Evolutionary conservation across 495 filamentous ascomycete genomes (phyloP), one percentile per base, ranked within the genome.

Genomic region (Penicillium robsamsonii): DNA sequence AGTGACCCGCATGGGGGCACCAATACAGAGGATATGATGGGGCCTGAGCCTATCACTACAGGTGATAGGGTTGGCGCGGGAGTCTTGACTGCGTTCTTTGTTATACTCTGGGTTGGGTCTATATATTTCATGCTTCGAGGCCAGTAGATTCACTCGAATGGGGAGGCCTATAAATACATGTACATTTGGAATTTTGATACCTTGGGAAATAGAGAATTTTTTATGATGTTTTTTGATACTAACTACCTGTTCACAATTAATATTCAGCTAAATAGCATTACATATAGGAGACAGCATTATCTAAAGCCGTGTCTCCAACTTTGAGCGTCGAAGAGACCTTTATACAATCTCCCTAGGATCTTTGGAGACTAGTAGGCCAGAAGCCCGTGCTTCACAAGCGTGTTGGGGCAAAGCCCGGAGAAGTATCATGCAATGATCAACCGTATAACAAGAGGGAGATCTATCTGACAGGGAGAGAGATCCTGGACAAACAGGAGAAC

Each of bases 51-150:
- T 18, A 82, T 87, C 29, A 79, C 75, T 0, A 74, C 71, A 4
- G 78, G 72, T 1, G 86, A 88, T 42, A 71, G 70, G 50, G 81
- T 83, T 0, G 85, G 83, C 29, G 86, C 87, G 8, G 83, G 79
- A 3, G 82, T 88, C 50, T 30, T 85, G 51, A 89, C 86, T 18
- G 70, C 78, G 6, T 61, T 84, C n/a, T 74, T 88, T 4, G 60
- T 80, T 18, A 60, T 75, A 17, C 63, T 71, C 43, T 79, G 87
- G 61, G 30, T 81, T 1, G 79, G 75, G 5, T 70, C 74, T 12
- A 44, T 73, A 15, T 46, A 57, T 22, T 78, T 71, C 70, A 68
- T 75, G 61, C 42, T 70, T 38, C 15, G 35, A 38, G 35, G n/a
- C 15, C n/a, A 38, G n/a, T 38, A 38, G 35, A 38, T 17, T 7